Evolutionary conservation across 176 grass and related monocot genomes (phyloP).

Genomic region (Oryza australiensis): DNA sequence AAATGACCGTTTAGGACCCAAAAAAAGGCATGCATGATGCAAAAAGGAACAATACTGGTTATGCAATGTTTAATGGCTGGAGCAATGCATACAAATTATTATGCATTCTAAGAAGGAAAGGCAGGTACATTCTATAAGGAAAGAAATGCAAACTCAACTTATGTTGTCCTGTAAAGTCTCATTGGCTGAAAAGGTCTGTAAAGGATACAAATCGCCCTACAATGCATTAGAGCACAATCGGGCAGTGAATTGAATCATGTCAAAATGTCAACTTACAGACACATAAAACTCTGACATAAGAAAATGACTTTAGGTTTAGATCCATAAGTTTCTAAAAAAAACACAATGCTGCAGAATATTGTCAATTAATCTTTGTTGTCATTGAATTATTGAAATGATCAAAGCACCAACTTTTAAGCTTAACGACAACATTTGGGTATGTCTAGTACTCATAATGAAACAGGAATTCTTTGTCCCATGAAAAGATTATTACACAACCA

Average conservation of each 20-base stretch:
- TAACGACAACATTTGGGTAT: neutral
- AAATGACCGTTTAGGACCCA: neutral
- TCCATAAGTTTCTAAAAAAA: conserved; percentile 11
- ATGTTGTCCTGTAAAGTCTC: conserved; percentile 5
- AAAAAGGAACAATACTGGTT: neutral
- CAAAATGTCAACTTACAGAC: neutral
- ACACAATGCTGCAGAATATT: neutral
- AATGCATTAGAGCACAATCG: neutral
- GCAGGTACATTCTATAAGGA: neutral
- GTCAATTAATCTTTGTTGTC: neutral
- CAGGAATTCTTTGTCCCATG: neutral
- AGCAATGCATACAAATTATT: neutral
- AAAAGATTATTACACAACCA: neutral
- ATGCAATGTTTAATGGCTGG: conserved; percentile 8
- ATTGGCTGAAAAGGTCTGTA: neutral
- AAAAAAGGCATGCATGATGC: neutral
- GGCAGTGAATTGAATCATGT: neutral
- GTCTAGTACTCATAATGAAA: neutral
- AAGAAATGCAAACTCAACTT: neutral
- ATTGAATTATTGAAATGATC: neutral
- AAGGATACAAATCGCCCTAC: neutral
- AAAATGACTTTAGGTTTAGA: neutral
- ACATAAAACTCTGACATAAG: neutral
- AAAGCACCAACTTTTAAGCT: neutral
- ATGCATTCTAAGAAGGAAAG: conserved; percentile 4